A percentile compares a stretch with the other conserved stretches of the same genome.
phyloP scores from a whole-genome alignment of 805 yeast genomes.

The Monosporozyma unispora region DNA sequence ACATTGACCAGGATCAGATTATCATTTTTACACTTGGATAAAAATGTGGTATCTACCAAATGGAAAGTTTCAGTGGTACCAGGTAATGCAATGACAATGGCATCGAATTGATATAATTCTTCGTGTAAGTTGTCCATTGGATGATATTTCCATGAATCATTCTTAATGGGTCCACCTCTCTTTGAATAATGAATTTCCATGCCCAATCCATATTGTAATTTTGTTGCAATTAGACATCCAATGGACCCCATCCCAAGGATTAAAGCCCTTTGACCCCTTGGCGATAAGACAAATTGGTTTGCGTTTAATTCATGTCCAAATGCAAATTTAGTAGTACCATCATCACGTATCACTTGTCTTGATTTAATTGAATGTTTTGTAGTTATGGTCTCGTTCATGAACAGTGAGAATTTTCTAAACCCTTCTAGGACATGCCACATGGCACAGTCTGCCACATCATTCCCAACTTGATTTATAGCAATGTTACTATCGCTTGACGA shows the following conservation, averaged over 20 bases:
- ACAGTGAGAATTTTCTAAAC: slow-evolving; percentile 42
- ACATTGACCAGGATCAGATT: slow-evolving; percentile 39
- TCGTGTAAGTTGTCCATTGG: slow-evolving; percentile 25
- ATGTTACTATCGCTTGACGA: slow-evolving; percentile 6
- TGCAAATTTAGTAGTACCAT: slow-evolving; percentile 19
- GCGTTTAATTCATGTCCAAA: slow-evolving; percentile 31
- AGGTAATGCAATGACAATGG: slow-evolving; percentile 50
- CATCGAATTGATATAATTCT: slow-evolving; percentile 36
- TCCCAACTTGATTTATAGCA: slow-evolving; percentile 38
- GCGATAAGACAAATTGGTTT: slow-evolving; percentile 34
- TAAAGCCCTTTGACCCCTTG: slow-evolving; percentile 43
- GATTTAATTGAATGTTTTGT: slow-evolving; percentile 34
- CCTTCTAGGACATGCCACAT: slow-evolving; percentile 46
- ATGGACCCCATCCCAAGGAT: slow-evolving; percentile 56
- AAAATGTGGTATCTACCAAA: slow-evolving; percentile 36
- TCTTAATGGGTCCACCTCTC: slow-evolving; percentile 28
- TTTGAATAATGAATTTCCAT: slow-evolving; percentile 52
- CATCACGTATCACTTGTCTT: slow-evolving; percentile 27
- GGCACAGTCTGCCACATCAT: slow-evolving; percentile 58
- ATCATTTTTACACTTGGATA: slow-evolving; percentile 22
- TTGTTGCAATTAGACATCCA: slow-evolving; percentile 45
- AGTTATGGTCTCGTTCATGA: slow-evolving; percentile 26
- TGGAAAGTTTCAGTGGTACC: slow-evolving; percentile 45
- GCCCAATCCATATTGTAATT: slow-evolving; percentile 41
- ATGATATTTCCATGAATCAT: slow-evolving; percentile 29